Conservation (phyloP, 768 basidiomycete species). For the Leccinum broughii region DNA sequence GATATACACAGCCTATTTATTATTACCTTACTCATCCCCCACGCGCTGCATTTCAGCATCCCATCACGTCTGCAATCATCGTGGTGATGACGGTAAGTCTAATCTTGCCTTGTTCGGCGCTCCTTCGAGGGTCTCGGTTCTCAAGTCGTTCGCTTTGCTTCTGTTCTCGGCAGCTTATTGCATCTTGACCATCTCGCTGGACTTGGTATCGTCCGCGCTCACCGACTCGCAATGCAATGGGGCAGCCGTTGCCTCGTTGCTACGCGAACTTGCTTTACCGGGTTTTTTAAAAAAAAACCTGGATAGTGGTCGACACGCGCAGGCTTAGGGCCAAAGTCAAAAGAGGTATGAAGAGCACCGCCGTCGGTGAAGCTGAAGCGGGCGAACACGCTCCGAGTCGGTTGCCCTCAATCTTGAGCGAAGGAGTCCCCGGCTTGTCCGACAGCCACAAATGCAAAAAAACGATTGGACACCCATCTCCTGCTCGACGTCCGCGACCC, state of each 20-base stretch:
- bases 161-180: too few relatives aligned
- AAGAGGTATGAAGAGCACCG: background rate
- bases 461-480: conserved; percentile 3
- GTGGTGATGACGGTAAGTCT: conserved; percentile 59
- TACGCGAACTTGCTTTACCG: conserved; percentile 9
- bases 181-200: conserved; percentile 6
- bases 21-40: background rate
- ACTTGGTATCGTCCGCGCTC: conserved; percentile 27
- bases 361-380: background rate
- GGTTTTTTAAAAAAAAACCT: conserved; percentile 2
- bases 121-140: background rate
- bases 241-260: conserved; percentile 16
- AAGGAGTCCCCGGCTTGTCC: background rate
- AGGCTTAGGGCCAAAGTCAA: background rate
- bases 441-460: background rate
- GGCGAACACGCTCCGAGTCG: background rate
- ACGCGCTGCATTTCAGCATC: conserved; percentile 39
- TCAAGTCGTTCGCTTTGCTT: background rate
- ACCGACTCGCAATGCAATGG: conserved; percentile 10
- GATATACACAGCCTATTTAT: conserved; percentile 6
- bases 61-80: conserved; percentile 65
- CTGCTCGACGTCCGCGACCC: conserved; percentile 26
- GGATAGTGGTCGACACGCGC: conserved; percentile 17
- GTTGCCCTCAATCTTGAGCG: background rate
- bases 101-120: background rate